Evolutionary conservation across 108 stramenopile species (phyloP).

Genomic region (Nitzschia putrida): DNA sequence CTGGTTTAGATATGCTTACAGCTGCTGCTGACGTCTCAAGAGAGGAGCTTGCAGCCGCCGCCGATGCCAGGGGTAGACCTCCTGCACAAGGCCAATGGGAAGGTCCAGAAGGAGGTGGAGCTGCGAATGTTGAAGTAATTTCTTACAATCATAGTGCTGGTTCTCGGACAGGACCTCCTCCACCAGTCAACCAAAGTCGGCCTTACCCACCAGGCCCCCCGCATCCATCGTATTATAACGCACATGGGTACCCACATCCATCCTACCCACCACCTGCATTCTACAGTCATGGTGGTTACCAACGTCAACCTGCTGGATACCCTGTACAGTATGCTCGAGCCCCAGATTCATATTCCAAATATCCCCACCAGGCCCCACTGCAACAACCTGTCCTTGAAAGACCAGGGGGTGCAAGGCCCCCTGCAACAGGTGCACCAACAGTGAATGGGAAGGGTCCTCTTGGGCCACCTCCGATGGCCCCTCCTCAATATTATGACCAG

Average conservation of each 20-base stretch:
- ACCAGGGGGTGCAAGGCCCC: constrained; percentile 3
- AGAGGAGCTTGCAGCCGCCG: constrained; percentile 50
- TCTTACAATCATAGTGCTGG: constrained; percentile 26
- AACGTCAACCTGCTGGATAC: constrained; percentile 29
- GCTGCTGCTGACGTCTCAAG: constrained; percentile 59
- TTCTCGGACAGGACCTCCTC: constrained; percentile 12
- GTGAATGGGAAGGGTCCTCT: too few relatives aligned
- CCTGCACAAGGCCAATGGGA: too few relatives aligned
- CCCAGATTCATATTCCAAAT: constrained; percentile 21
- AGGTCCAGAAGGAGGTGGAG: neutral
- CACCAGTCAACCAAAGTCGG: constrained; percentile 7
- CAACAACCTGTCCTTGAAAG: constrained; percentile 28
- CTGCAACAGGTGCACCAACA: neutral
- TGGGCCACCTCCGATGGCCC: constrained; percentile 5
- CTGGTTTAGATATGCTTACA: constrained; percentile 58
- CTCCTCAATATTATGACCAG: constrained; percentile 6
- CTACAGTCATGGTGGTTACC: constrained; percentile 26
- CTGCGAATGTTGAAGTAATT: constrained; percentile 18
- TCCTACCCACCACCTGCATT: constrained; percentile 29
- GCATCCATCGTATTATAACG: constrained; percentile 24
- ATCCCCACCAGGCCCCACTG: constrained; percentile 13
- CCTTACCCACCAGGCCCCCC: constrained; percentile 19
- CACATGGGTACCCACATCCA: constrained; percentile 27
- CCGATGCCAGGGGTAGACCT: constrained; percentile 13
- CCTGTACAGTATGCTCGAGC: constrained; percentile 37